These are phyloP conservation scores for Coemansia sp. DNA, from an alignment of 192 early-diverging fungal species.

Conservation along the genomic window DNA sequence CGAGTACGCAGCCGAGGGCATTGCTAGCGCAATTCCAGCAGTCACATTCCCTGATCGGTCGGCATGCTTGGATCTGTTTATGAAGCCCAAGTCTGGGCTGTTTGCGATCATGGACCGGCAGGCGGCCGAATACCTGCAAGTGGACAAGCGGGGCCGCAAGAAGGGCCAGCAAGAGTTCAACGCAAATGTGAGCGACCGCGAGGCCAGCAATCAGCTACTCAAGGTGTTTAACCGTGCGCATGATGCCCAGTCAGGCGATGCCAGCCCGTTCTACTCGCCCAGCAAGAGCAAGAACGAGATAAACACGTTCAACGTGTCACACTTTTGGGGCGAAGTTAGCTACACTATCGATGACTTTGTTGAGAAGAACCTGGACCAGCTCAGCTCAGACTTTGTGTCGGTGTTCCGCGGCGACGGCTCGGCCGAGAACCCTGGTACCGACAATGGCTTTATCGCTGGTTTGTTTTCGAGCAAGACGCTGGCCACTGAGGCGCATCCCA, in stretches of 20 bases:
- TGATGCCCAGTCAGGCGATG: slow-evolving; percentile 33
- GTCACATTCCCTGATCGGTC: slow-evolving; percentile 65
- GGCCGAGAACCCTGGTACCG: slow-evolving; percentile 55
- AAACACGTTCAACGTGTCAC: slow-evolving; percentile 47
- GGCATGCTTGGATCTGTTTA: slow-evolving; percentile 73
- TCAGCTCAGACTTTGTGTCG: slow-evolving; percentile 82
- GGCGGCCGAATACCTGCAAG: slow-evolving; percentile 45
- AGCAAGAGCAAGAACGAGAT: slow-evolving; percentile 56
- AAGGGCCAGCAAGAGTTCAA: slow-evolving; percentile 40
- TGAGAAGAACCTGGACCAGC: slow-evolving; percentile 74
- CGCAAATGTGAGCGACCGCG: slow-evolving; percentile 35
- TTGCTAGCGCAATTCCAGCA: slow-evolving; percentile 43
- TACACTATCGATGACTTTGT: slow-evolving; percentile 84
- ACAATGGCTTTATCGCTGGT: slow-evolving; percentile 70
- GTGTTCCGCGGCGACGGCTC: slow-evolving; percentile 72
- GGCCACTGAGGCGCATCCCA: slow-evolving; percentile 81
- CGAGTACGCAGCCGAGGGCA: slow-evolving; percentile 64
- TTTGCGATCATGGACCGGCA: slow-evolving; percentile 74
- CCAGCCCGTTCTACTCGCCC: slow-evolving; percentile 39
- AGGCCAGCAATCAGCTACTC: slow-evolving; percentile 51
- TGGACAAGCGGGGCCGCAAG: slow-evolving; percentile 40
- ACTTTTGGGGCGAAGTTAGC: slow-evolving; percentile 54
- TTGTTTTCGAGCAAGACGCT: slow-evolving; percentile 73
- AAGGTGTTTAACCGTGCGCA: slow-evolving; percentile 50
- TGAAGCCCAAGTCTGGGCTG: slow-evolving; percentile 70